Evolutionary conservation across 768 basidiomycete species (phyloP), one percentile per base, ranked within the genome.

Genomic region (Clitopilus passeckerianus): DNA sequence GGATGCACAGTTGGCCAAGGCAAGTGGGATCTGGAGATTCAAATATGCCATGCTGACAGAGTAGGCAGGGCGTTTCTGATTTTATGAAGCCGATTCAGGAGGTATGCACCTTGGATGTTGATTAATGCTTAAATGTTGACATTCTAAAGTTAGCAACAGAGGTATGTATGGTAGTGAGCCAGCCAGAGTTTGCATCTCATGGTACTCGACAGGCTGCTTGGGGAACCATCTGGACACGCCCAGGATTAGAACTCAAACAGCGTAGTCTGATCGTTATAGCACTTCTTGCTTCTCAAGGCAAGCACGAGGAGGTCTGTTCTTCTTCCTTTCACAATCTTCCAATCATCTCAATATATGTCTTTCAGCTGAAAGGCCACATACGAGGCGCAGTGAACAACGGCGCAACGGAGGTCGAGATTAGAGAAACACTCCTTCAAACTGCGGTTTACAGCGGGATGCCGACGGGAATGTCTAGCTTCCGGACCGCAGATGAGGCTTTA

Each of bases 81-180:
- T 79, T 80, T 58, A 78, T 79, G 79, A 73, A 68, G 63, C 76
- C 77, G 0, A 79, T 80, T 75, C 77, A 78, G 65, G 74, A 78
- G 67, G 72, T 73, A 34, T 24, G 59, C 41, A 30, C 14, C 18
- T 24, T 41, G 10, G 23, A 53, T 4, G 2, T n/a, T 6, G 7
- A 14, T n/a, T 34, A 23, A 34, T 58, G 12, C 34, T n/a, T 35
- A 52, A 50, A 50, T 20, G 56, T 23, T 53, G n/a, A 57, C 37
- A 56, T 14, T 44, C 2, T 6, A 9, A 24, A 75, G 69, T 66
- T 80, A 34, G 73, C 75, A 23, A 77, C 75, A 23, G 76, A 76
- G 69, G 76, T 74, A 43, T 30, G 57, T 30, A 23, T 27, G 3
- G 1, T 34, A 18, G 8, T 7, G 7, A 15, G 20, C 8, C n/a